A percentile compares a stretch with the other conserved stretches of the same genome.
These are phyloP conservation scores for Obba rivulosa DNA, from an alignment of 768 basidiomycete genomes.

Conservation along the genomic window DNA sequence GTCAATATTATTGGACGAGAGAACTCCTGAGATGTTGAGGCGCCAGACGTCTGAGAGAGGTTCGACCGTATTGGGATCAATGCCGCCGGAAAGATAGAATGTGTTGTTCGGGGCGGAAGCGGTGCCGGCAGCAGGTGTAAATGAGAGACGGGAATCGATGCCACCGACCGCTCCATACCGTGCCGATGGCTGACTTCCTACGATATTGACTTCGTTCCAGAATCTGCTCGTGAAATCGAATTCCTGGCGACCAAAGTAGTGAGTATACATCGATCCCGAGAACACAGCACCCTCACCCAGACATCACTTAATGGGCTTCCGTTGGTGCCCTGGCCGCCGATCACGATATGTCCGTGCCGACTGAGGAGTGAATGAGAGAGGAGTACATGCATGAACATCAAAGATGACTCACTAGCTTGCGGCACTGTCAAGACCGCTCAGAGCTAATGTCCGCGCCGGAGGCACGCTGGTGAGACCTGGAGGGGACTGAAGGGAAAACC, in stretches of 20 bases:
- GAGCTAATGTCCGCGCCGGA: constrained; percentile 56
- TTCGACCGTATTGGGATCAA: constrained; percentile 37
- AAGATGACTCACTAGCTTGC: constrained; percentile 68
- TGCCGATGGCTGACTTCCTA: constrained; percentile 50
- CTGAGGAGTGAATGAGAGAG: constrained; percentile 30
- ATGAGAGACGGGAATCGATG: constrained; percentile 49
- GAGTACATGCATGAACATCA: constrained; percentile 6
- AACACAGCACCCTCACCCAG: constrained; percentile 51
- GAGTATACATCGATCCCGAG: constrained; percentile 4
- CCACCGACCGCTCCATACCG: constrained; percentile 75
- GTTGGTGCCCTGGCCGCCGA: constrained; percentile 61
- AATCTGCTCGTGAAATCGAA: constrained; percentile 73
- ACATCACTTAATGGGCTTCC: constrained; percentile 56
- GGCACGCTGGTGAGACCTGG: constrained; percentile 42
- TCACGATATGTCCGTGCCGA: constrained; percentile 67
- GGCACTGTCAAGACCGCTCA: constrained; percentile 66
- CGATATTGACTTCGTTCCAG: constrained; percentile 58
- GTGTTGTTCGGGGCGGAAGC: constrained; percentile 61
- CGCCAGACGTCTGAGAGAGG: constrained; percentile 68
- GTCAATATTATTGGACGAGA: constrained; percentile 63
- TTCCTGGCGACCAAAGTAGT: constrained; percentile 42
- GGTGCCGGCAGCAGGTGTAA: constrained; percentile 26
- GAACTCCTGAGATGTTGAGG: constrained; percentile 60
- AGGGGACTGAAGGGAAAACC: constrained; percentile 55
- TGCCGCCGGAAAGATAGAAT: constrained; percentile 72